Percentiles rank a stretch among this genome's conserved stretches.
Evolutionary conservation across 1,284 basidiomycete genomes (phyloP).

Genomic region (Earliella scabrosa): DNA sequence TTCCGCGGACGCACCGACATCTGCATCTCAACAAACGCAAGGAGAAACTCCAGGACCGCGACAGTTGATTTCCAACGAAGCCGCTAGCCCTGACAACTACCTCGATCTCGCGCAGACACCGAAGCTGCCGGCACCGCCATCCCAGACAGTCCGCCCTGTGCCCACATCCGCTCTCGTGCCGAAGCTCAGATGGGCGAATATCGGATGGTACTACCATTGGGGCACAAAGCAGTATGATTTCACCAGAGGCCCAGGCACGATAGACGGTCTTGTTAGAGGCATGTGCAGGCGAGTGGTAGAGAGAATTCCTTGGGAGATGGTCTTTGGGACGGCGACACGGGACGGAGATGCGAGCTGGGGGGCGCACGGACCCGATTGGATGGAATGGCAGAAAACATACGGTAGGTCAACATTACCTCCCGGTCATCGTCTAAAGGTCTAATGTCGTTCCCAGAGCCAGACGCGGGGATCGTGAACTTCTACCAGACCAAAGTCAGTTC

Average conservation of each 20-base stretch:
- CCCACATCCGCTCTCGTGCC: constrained; percentile 58
- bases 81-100: constrained; percentile 58
- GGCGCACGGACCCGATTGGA: constrained; percentile 60
- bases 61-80: constrained; percentile 68
- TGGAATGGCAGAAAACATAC: constrained; percentile 74
- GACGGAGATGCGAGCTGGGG: constrained; percentile 51
- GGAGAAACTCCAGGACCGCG: constrained; percentile 54
- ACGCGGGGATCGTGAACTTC: constrained; percentile 94
- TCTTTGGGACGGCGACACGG: constrained; percentile 47
- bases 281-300: constrained; percentile 69
- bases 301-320: constrained; percentile 67
- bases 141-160: constrained; percentile 52
- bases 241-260: constrained; percentile 61
- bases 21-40: background rate
- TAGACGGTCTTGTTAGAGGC: constrained; percentile 57
- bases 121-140: constrained; percentile 63
- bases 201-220: constrained; percentile 94
- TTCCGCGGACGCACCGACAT: constrained; percentile 7
- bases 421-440: too few relatives aligned
- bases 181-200: constrained; percentile 89
- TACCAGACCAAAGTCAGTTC: constrained; percentile 70
- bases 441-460: constrained; percentile 63
- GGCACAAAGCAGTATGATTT: constrained; percentile 92
- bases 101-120: constrained; percentile 48
- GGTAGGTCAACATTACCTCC: too few relatives aligned